Evolutionary conservation across 2,329 filamentous ascomycete genomes (phyloP).

Genomic region (Fusarium ambrosium): DNA sequence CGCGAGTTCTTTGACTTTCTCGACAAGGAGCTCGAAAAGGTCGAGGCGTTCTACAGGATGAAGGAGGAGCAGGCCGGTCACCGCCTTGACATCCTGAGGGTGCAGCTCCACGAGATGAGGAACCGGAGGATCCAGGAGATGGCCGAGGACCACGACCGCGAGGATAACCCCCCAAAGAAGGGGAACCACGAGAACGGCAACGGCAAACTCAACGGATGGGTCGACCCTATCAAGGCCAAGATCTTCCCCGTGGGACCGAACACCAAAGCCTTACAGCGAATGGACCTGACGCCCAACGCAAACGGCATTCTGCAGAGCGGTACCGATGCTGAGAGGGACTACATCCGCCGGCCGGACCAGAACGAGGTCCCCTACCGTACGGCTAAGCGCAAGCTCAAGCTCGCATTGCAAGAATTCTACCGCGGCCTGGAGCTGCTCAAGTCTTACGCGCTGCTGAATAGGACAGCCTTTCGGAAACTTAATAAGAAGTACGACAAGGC

Average conservation of each 20-base stretch:
- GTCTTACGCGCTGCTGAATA: conserved; percentile 89
- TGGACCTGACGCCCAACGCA: conserved; percentile 65
- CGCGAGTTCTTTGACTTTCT: conserved; percentile 91
- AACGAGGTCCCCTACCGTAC: conserved; percentile 82
- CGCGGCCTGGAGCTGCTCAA: conserved; percentile 92
- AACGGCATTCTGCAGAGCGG: conserved; percentile 47
- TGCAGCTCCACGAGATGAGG: conserved; percentile 94
- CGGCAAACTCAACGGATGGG: conserved; percentile 56
- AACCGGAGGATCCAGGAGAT: conserved; percentile 84
- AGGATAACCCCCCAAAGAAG: conserved; percentile 45
- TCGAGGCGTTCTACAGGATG: conserved; percentile 87
- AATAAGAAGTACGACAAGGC: conserved; percentile 99
- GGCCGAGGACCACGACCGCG: conserved; percentile 55
- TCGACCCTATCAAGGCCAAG: conserved; percentile 67
- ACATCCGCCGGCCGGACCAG: conserved; percentile 61
- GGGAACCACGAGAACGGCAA: conserved; percentile 37
- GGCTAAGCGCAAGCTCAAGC: conserved; percentile 92
- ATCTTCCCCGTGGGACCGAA: conserved; percentile 71
- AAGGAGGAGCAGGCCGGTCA: conserved; percentile 89
- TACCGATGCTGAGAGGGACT: conserved; percentile 60
- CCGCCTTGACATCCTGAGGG: conserved; percentile 77
- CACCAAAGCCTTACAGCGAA: conserved; percentile 69
- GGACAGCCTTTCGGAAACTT: conserved; percentile 95
- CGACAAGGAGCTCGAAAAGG: conserved; percentile 88
- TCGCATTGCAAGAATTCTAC: conserved; percentile 93